A percentile compares a stretch with the other conserved stretches of the same genome.
phyloP scores from a whole-genome alignment of 1,284 basidiomycete genomes.

The Heterobasidion irregulare region DNA sequence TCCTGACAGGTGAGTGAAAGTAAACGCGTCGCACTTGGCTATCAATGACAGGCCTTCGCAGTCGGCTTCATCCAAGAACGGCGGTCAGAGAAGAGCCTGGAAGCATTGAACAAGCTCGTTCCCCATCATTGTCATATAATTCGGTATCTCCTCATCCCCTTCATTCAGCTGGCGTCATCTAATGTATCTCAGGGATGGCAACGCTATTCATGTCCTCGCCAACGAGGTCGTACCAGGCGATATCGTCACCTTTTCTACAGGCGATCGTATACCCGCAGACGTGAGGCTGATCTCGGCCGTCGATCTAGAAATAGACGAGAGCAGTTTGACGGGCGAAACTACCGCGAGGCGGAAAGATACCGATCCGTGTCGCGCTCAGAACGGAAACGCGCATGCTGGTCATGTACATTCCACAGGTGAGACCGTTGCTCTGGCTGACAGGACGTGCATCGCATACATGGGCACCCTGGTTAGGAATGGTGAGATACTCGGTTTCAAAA shows the following conservation, averaged over 20 bases:
- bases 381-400: not conserved
- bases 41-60: constrained; percentile 19
- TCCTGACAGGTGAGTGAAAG: constrained; percentile 69
- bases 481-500: constrained; percentile 15
- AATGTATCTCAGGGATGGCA: constrained; percentile 47
- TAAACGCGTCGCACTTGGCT: not conserved
- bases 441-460: constrained; percentile 92
- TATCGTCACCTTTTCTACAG: constrained; percentile 81
- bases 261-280: constrained; percentile 95
- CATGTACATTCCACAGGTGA: constrained; percentile 14
- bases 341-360: constrained; percentile 68
- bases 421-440: constrained; percentile 73
- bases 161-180: constrained; percentile 20
- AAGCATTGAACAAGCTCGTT: constrained; percentile 93
- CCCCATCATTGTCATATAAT: constrained; percentile 93
- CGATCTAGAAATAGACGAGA: constrained; percentile 93
- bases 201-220: constrained; percentile 74
- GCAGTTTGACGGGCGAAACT: constrained; percentile 92
- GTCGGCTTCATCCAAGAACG: constrained; percentile 96
- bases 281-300: constrained; percentile 74
- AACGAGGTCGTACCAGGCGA: constrained; percentile 96
- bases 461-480: constrained; percentile 93
- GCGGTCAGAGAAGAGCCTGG: constrained; percentile 89
- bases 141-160: constrained; percentile 38
- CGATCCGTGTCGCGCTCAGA: constrained; percentile 34